These are phyloP conservation scores for Escovopsis sp. DNA, from an alignment of 2,329 filamentous ascomycete genomes.

Conservation along the genomic window DNA sequence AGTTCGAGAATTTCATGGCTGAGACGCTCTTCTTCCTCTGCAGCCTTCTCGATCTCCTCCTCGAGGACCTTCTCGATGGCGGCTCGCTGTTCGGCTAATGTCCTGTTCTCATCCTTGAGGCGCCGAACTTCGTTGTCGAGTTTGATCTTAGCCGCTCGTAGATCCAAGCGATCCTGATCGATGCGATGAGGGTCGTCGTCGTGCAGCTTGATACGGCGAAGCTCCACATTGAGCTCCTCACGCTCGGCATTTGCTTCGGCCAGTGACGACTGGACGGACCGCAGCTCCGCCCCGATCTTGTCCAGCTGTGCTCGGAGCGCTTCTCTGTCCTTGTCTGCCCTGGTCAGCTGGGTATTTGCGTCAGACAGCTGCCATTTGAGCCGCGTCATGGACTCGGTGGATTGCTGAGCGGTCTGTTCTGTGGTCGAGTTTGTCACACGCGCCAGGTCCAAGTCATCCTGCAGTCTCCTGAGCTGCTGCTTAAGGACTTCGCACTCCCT, in stretches of 20 bases:
- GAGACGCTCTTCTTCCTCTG: constrained; percentile 49
- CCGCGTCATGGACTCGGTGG: constrained; percentile 32
- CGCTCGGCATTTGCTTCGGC: constrained; percentile 48
- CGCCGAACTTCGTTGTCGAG: constrained; percentile 53
- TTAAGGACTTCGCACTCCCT: constrained; percentile 15
- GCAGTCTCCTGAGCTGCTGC: constrained; percentile 25
- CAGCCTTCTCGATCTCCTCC: constrained; percentile 50
- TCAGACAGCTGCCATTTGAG: constrained; percentile 44
- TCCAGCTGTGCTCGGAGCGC: constrained; percentile 48
- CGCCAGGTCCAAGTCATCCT: constrained; percentile 11
- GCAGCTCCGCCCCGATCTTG: constrained; percentile 44
- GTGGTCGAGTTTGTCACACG: constrained; percentile 16
- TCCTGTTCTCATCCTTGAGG: constrained; percentile 48
- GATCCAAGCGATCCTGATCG: constrained; percentile 54
- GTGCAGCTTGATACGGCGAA: constrained; percentile 39
- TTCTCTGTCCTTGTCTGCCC: constrained; percentile 45
- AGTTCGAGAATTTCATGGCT: constrained; percentile 39
- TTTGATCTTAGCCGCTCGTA: constrained; percentile 52
- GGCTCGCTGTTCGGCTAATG: constrained; percentile 40
- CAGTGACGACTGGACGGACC: constrained; percentile 39
- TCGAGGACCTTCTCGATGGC: constrained; percentile 49
- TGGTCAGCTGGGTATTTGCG: constrained; percentile 40
- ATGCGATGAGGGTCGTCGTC: constrained; percentile 45
- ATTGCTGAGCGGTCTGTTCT: constrained; percentile 20
- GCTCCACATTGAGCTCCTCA: constrained; percentile 48